Evolutionary conservation across 257 asterid genomes (phyloP), one percentile per base, ranked within the genome.

Genomic region (Solanum stenotomum): DNA sequence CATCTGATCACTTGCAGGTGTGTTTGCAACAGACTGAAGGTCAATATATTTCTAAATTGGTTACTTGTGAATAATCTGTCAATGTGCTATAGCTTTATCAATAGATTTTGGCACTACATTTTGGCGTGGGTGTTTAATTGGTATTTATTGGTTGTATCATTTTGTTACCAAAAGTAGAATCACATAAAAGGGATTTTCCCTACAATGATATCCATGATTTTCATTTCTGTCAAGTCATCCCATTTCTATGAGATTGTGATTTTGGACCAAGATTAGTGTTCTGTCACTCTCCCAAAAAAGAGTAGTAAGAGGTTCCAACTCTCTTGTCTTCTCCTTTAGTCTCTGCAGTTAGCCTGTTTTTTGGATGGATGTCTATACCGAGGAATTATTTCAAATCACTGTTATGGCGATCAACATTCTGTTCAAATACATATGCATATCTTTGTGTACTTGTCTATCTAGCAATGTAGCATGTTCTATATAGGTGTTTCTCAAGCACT

Each of bases 21-120:
- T 46, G 70, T 46, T 82, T 16, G 15, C 85, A 4, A 25, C 5
- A 27, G 85, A 44, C 85, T 44, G 85, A 18, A 29, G 70, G 85
- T 82, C 44, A 18, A 10, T 82, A 82, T 49, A 33, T 82, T 86
- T 86, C 85, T 42, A 86, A 84, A 83, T 86, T 86, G 88, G 88
- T 86, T 74, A 74, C 84, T 71, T 86, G 88, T 86, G 85, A 49
- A 86, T 86, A 86, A 86, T 46, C 31, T 74, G 9, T 72, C 83
- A 86, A 74, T 70, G 88, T 76, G 42, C 46, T 31, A 44, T 86
- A 20, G 4, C 84, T 72, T 82, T 86, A 20, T 3, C 42, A 44
- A 71, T 71, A 81, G 44, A 81, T 29, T 31, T 81, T 81, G 68
- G 20, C 68, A 81, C 85, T 46, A 49, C 68, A 46, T 81, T 49